Percentiles rank a stretch among this genome's conserved stretches.
Conservation (phyloP, 257 asterid species). For the Solanum pennellii region DNA sequence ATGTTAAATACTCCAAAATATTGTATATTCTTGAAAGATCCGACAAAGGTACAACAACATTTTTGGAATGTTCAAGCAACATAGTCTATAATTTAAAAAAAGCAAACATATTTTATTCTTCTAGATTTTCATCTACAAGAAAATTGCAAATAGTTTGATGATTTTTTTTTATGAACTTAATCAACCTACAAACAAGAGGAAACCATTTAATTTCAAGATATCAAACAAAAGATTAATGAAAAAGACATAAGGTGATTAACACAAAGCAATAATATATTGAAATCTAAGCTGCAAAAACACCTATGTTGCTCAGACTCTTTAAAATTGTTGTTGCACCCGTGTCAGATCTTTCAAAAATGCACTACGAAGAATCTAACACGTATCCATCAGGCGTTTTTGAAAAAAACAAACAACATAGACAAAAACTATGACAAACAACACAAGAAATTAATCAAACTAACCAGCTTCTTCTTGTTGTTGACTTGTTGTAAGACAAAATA, state of each 20-base stretch:
- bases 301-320: neutral
- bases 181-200: neutral
- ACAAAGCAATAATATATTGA: neutral
- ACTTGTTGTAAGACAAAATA: slow-evolving; percentile 4
- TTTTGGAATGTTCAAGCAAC: neutral
- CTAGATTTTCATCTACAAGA: neutral
- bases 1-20: neutral
- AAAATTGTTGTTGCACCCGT: neutral
- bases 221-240: neutral
- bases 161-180: neutral
- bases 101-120: neutral
- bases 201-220: neutral
- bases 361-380: neutral
- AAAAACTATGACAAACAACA: neutral
- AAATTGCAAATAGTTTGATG: neutral
- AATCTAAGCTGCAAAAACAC: neutral
- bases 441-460: neutral
- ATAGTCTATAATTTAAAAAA: neutral
- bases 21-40: neutral
- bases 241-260: neutral
- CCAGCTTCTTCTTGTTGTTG: neutral
- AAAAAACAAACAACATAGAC: neutral
- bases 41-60: neutral
- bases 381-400: neutral
- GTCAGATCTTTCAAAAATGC: neutral